These are phyloP conservation scores for Candida methanosorbosa DNA, from an alignment of 805 yeast species.

Conservation along the genomic window DNA sequence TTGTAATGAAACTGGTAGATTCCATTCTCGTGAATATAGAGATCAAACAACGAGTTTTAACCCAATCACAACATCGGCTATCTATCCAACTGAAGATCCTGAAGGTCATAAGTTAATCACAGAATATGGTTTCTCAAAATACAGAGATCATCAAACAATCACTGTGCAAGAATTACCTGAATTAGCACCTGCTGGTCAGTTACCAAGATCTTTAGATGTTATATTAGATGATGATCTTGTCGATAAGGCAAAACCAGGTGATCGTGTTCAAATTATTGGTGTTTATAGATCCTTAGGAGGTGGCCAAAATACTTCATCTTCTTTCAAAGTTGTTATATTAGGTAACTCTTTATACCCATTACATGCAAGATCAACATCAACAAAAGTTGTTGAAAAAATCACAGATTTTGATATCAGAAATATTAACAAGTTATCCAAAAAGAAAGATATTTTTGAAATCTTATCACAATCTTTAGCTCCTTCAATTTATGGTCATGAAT, in stretches of 20 bases:
- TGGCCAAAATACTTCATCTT: slow-evolving; percentile 46
- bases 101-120: slow-evolving; percentile 84
- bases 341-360: slow-evolving; percentile 87
- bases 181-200: slow-evolving; percentile 94
- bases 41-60: slow-evolving; percentile 90
- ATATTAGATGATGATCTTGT: slow-evolving; percentile 93
- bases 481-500: slow-evolving; percentile 87
- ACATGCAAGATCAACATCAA: slow-evolving; percentile 70
- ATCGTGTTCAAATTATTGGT: slow-evolving; percentile 89
- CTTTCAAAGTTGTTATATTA: slow-evolving; percentile 75
- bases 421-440: slow-evolving; percentile 70
- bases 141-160: slow-evolving; percentile 88
- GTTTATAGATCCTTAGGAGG: slow-evolving; percentile 90
- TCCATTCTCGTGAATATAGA: slow-evolving; percentile 85
- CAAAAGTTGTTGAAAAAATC: slow-evolving; percentile 60
- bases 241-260: slow-evolving; percentile 91
- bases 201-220: slow-evolving; percentile 88
- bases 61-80: slow-evolving; percentile 73
- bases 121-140: slow-evolving; percentile 89
- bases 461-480: slow-evolving; percentile 89
- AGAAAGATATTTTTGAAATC: slow-evolving; percentile 63
- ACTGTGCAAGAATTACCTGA: slow-evolving; percentile 98
- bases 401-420: slow-evolving; percentile 80
- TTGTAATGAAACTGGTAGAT: slow-evolving; percentile 74
- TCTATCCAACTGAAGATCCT: slow-evolving; percentile 87